phyloP scores from a whole-genome alignment of 371 early-diverging fungal genomes.

The Chytridium lagenaria region DNA sequence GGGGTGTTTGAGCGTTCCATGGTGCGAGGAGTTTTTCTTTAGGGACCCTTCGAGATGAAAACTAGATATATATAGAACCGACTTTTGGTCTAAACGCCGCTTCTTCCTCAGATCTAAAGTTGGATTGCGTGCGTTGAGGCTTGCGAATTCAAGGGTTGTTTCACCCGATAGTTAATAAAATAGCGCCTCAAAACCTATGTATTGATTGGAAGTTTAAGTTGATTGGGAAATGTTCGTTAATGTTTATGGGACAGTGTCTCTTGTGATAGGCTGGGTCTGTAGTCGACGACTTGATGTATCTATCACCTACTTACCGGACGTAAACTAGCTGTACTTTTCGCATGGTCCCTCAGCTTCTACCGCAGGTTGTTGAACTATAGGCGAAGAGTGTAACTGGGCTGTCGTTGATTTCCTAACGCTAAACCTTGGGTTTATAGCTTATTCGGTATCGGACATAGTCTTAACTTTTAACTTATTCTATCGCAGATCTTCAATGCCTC shows the following conservation, averaged over 20 bases:
- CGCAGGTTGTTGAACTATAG: conserved; percentile 65
- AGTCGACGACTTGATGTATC: background rate
- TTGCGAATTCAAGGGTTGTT: too few relatives aligned
- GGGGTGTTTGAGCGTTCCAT: conserved; percentile 26
- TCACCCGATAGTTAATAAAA: too few relatives aligned
- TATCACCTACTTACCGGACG: background rate
- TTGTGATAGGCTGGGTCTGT: background rate
- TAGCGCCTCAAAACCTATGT: too few relatives aligned
- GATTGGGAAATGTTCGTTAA: too few relatives aligned
- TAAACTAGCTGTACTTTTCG: conserved; percentile 71
- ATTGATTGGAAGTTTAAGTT: too few relatives aligned
- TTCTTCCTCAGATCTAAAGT: too few relatives aligned
- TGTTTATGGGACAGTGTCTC: too few relatives aligned
- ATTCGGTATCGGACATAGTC: conserved; percentile 59
- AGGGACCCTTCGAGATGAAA: too few relatives aligned
- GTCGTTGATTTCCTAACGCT: conserved; percentile 86
- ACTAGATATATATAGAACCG: too few relatives aligned
- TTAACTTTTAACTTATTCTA: background rate
- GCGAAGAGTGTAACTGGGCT: conserved; percentile 81
- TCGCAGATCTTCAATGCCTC: conserved; percentile 73
- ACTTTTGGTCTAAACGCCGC: too few relatives aligned
- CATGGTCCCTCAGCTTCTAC: conserved; percentile 83
- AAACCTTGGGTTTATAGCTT: conserved; percentile 89
- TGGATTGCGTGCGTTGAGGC: too few relatives aligned
- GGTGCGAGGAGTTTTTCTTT: too few relatives aligned